Percentiles rank a stretch among this genome's conserved stretches.
phyloP scores from a whole-genome alignment of 352 stramenopile genomes.

The Pythium aristosporum region DNA sequence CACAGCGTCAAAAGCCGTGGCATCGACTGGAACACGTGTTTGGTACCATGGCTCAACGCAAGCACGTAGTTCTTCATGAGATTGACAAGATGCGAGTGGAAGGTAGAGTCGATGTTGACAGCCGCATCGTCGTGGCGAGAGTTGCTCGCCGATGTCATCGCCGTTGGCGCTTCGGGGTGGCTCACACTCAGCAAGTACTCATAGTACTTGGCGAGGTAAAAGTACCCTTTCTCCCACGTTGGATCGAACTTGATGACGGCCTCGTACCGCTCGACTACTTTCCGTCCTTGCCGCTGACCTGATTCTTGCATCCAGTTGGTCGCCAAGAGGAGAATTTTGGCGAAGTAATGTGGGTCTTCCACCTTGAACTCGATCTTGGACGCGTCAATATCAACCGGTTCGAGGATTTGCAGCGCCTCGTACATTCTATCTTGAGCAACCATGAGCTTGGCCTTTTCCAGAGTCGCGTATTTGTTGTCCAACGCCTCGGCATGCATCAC shows the following conservation, averaged over 20 bases:
- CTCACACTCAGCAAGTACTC: conserved; percentile 87
- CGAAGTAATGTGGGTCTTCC: conserved; percentile 70
- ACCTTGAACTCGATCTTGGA: conserved; percentile 74
- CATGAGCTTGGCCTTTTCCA: conserved; percentile 83
- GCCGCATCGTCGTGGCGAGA: conserved; percentile 35
- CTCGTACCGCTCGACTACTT: conserved; percentile 94
- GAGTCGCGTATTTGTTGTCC: conserved; percentile 64
- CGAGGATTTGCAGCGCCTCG: conserved; percentile 80
- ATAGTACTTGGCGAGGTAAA: conserved; percentile 90
- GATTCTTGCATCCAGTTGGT: conserved; percentile 97
- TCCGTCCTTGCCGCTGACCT: conserved; percentile 91
- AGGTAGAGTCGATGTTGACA: conserved; percentile 52
- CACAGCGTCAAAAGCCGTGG: conserved; percentile 96
- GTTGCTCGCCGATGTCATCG: conserved; percentile 32
- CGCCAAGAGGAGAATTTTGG: conserved; percentile 90
- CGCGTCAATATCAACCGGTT: conserved; percentile 77
- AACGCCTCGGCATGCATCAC: conserved; percentile 85
- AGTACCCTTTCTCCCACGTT: conserved; percentile 94
- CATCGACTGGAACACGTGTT: conserved; percentile 97
- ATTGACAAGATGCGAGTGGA: conserved; percentile 77
- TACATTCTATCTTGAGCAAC: conserved; percentile 83
- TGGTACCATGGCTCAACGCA: conserved; percentile 81
- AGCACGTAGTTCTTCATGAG: conserved; percentile 95
- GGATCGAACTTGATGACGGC: conserved; percentile 93
- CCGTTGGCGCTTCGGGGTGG: conserved; percentile 46